Evolutionary conservation across 768 basidiomycete species (phyloP).

Genomic region (Mrakia frigida): DNA sequence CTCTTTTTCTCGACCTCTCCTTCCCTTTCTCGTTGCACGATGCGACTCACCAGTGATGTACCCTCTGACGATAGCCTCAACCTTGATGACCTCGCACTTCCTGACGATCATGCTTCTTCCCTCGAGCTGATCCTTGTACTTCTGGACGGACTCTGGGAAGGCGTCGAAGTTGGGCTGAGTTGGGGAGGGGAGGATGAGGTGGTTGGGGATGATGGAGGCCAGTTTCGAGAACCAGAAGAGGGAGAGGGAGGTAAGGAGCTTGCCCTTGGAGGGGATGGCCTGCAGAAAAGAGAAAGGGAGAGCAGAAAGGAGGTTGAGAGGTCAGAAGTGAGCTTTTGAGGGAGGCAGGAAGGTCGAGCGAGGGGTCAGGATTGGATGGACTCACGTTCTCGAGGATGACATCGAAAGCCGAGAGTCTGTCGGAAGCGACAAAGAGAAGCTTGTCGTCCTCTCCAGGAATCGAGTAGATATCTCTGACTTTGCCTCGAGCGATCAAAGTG

Average conservation of each 20-base stretch:
- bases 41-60: slow-evolving; percentile 77
- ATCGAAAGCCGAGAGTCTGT: slow-evolving; percentile 95
- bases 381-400: slow-evolving; percentile 87
- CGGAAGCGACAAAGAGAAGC: slow-evolving; percentile 88
- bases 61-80: slow-evolving; percentile 94
- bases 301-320: not conserved
- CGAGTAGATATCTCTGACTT: slow-evolving; percentile 90
- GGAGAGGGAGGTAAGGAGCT: slow-evolving; percentile 80
- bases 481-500: slow-evolving; percentile 74
- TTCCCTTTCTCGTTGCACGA: no score
- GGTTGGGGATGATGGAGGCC: slow-evolving; percentile 72
- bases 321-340: not conserved
- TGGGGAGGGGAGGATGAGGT: slow-evolving; percentile 63
- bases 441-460: slow-evolving; percentile 58
- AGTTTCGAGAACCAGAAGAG: slow-evolving; percentile 93
- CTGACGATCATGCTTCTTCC: slow-evolving; percentile 86
- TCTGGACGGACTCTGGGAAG: slow-evolving; percentile 73
- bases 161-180: slow-evolving; percentile 46
- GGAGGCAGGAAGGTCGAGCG: not conserved
- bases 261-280: slow-evolving; percentile 94
- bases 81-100: slow-evolving; percentile 78
- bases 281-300: slow-evolving; percentile 42
- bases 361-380: slow-evolving; percentile 29
- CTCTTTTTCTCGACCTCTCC: not conserved
- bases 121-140: slow-evolving; percentile 69